Percentiles rank a stretch among this genome's conserved stretches.
Evolutionary conservation across 768 basidiomycete species (phyloP).

Genomic region (Hebeloma cylindrosporum): DNA sequence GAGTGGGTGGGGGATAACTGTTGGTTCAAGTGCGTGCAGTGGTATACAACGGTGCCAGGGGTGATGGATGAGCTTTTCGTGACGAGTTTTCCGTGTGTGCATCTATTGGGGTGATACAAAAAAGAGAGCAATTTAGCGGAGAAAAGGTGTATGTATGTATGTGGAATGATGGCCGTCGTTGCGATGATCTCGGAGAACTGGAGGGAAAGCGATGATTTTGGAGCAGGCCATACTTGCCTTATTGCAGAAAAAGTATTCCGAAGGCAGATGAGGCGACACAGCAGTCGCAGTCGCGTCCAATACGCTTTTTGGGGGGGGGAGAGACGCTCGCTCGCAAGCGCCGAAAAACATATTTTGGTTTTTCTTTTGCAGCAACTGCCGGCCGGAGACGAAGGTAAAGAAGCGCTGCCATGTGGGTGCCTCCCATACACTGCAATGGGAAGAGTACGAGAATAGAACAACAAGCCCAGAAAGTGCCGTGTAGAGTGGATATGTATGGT

Average conservation of each 20-base stretch:
- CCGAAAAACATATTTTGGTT: conserved; percentile 11
- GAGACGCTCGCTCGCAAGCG: conserved; percentile 14
- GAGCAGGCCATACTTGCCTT: conserved; percentile 8
- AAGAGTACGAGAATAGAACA: conserved; percentile 15
- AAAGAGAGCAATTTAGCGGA: conserved; percentile 11
- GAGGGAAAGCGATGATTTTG: conserved; percentile 10
- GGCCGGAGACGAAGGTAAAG: conserved; percentile 1
- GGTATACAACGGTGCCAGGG: conserved; percentile 3
- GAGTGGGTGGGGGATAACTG: conserved; percentile 4
- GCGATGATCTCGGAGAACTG: conserved; percentile 12
- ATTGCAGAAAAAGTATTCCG: conserved; percentile 8
- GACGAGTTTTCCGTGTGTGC: conserved; percentile 12
- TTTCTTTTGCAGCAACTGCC: conserved; percentile 16
- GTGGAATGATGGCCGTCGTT: conserved; percentile 2
- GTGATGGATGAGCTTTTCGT: conserved; percentile 11
- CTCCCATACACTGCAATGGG: conserved; percentile 19
- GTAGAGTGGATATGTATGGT: conserved; percentile 7
- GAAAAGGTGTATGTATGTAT: too few species aligned
- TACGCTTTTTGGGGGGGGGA: neutral
- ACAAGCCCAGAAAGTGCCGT: conserved; percentile 13
- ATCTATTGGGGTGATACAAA: conserved; percentile 21
- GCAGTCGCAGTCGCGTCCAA: conserved; percentile 1
- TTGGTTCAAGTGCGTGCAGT: neutral
- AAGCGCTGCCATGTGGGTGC: conserved; percentile 9
- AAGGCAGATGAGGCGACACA: neutral